Percentiles rank a stretch among this genome's conserved stretches.
Evolutionary conservation across 129 eudicot species (phyloP).

Genomic region (Tanacetum coccineum): DNA sequence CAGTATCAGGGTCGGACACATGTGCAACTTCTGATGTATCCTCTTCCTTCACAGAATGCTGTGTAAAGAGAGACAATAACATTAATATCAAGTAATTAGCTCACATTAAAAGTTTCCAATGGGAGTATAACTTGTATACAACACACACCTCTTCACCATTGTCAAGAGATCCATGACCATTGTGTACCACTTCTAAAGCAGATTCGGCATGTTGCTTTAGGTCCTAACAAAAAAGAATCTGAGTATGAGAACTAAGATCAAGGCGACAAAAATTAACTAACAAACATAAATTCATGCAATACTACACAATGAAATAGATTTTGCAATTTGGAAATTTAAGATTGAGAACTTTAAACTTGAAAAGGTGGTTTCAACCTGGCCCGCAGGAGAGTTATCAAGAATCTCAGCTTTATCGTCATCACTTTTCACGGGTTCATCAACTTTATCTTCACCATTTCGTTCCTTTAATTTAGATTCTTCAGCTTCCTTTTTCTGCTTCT

Average conservation of each 20-base stretch:
- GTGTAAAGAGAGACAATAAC: conserved; percentile 12
- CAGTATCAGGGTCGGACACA: conserved; percentile 24
- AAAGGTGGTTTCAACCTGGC: conserved; percentile 45
- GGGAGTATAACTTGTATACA: conserved; percentile 10
- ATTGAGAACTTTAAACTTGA: conserved; percentile 11
- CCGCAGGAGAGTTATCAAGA: conserved; percentile 39
- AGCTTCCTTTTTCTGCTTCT: conserved; percentile 64
- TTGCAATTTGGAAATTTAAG: background rate
- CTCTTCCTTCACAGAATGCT: too few relatives aligned
- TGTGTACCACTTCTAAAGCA: conserved; percentile 33
- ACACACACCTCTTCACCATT: conserved; percentile 39
- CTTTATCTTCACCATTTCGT: conserved; percentile 33
- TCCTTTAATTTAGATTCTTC: conserved; percentile 49
- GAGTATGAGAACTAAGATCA: conserved; percentile 21
- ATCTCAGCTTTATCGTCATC: conserved; percentile 35
- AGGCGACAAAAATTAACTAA: conserved; percentile 5
- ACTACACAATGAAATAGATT: background rate
- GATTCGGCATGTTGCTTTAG: conserved; percentile 34
- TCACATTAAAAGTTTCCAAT: background rate
- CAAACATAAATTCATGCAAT: conserved; percentile 11
- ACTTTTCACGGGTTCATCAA: conserved; percentile 28
- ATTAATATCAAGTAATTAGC: conserved; percentile 25
- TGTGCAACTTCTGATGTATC: too few relatives aligned
- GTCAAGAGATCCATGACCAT: conserved; percentile 35
- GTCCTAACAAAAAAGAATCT: conserved; percentile 30